Evolutionary conservation across 352 stramenopile species (phyloP).

Genomic region (Blastocystis sp.): DNA sequence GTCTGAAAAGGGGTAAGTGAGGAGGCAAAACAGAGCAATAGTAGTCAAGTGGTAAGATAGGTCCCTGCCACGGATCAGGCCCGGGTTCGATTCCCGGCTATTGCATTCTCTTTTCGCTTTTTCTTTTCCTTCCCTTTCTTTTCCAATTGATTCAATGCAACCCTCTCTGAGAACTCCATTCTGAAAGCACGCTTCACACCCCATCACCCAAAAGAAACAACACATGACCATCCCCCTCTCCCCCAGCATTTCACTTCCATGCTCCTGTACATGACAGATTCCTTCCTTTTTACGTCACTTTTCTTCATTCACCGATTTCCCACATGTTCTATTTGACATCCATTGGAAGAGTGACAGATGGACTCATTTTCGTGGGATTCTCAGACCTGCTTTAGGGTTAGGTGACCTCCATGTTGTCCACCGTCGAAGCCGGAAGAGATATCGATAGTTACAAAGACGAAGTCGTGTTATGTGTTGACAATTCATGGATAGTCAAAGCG

Average conservation of each 20-base stretch:
- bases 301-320: background rate
- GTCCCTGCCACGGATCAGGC: constrained; percentile 66
- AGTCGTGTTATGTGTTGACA: background rate
- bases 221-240: no score
- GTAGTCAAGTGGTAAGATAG: constrained; percentile 71
- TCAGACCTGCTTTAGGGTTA: background rate
- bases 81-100: constrained; percentile 16
- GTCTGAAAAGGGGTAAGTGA: background rate
- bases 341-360: constrained; percentile 63
- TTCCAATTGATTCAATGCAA: no score
- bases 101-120: background rate
- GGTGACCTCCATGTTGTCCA: constrained; percentile 70
- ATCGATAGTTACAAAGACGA: constrained; percentile 63
- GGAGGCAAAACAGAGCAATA: background rate
- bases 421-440: constrained; percentile 52
- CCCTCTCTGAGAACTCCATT: no score
- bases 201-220: no score
- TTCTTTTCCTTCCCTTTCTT: no score
- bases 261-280: no score
- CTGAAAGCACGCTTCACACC: no score
- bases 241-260: no score
- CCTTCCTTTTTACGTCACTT: no score
- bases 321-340: constrained; percentile 69
- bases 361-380: constrained; percentile 47
- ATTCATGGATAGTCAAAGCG: constrained; percentile 40